phyloP scores from a whole-genome alignment of 345 rosid species.

The Sisymbrium irio region DNA sequence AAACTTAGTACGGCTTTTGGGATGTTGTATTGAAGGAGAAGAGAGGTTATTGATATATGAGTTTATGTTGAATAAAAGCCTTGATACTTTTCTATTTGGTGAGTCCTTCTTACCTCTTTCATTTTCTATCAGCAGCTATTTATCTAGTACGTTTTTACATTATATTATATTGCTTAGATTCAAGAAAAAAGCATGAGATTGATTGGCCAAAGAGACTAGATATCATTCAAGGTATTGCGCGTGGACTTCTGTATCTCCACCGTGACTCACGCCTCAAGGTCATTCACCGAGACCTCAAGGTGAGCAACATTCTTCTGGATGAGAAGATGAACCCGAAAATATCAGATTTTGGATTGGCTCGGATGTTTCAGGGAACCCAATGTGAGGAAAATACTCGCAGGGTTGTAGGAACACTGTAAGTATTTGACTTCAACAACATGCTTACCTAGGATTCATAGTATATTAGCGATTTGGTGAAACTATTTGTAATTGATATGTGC shows the following conservation, averaged over 20 bases:
- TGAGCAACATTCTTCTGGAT: constrained; percentile 26
- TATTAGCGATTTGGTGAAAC: background rate
- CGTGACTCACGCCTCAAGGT: constrained; percentile 29
- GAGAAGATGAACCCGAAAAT: background rate
- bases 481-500: background rate
- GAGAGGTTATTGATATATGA: constrained; percentile 55
- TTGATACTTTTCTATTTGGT: no score
- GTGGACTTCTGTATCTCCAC: constrained; percentile 24
- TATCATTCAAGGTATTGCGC: constrained; percentile 20
- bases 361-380: constrained; percentile 15
- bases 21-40: constrained; percentile 48
- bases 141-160: background rate
- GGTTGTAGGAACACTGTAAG: constrained; percentile 30
- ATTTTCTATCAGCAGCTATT: background rate
- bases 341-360: constrained; percentile 31
- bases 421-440: background rate
- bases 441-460: background rate
- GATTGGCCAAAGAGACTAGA: constrained; percentile 14
- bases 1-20: constrained; percentile 50
- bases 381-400: constrained; percentile 11
- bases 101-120: background rate
- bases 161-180: no score
- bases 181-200: no score
- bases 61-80: constrained; percentile 52
- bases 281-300: constrained; percentile 25